Evolutionary conservation across 257 asterid species (phyloP).

Genomic region (Scutellaria galericulata): DNA sequence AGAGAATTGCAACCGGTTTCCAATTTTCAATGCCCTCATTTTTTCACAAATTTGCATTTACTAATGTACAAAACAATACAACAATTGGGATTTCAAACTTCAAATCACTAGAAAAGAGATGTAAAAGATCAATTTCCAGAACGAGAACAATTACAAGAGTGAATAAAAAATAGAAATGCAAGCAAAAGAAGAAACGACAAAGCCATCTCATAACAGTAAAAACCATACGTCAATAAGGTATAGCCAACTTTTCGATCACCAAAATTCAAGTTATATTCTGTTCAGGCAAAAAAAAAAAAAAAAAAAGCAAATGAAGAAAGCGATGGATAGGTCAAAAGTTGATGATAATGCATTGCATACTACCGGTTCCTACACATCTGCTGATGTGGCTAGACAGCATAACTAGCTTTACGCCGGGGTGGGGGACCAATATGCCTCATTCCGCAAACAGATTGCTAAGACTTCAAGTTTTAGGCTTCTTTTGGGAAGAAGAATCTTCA

Average conservation of each 20-base stretch:
- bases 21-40: no score
- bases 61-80: no score
- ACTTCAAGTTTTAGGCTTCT: conserved; percentile 70
- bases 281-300: neutral
- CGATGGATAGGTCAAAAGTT: neutral
- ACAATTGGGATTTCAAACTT: no score
- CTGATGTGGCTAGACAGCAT: neutral
- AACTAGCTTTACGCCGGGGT: neutral
- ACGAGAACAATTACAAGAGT: no score
- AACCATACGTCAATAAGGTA: neutral
- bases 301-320: neutral
- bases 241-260: neutral
- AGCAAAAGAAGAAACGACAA: neutral
- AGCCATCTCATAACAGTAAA: neutral
- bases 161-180: neutral
- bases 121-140: no score
- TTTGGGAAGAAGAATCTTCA: conserved; percentile 51
- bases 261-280: neutral
- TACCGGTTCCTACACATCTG: neutral
- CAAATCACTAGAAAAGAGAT: no score
- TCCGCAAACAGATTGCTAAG: neutral
- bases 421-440: neutral
- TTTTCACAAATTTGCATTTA: no score
- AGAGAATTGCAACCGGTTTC: no score
- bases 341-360: neutral